A percentile compares a stretch with the other conserved stretches of the same genome.
Evolutionary conservation across 768 basidiomycete species (phyloP).

Genomic region (Paxillus involutus): DNA sequence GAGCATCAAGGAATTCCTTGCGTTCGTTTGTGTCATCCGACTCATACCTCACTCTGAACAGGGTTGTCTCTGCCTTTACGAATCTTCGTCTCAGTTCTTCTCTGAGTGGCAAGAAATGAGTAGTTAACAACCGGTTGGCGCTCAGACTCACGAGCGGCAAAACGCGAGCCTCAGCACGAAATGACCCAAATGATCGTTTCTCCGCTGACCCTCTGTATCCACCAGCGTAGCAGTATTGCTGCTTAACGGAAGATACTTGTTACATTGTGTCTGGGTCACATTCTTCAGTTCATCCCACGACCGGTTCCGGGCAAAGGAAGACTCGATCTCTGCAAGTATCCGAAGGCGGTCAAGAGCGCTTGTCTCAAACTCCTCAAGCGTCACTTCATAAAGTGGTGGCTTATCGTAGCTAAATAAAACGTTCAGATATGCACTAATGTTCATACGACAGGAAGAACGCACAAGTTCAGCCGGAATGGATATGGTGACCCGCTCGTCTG

Average conservation of each 20-base stretch:
- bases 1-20: conserved; percentile 60
- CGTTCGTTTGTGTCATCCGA: conserved; percentile 56
- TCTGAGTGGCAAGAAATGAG: conserved; percentile 38
- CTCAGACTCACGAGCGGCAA: conserved; percentile 79
- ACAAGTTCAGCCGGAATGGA: conserved; percentile 82
- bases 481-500: conserved; percentile 35
- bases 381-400: conserved; percentile 86
- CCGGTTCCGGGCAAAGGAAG: conserved; percentile 81
- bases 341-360: conserved; percentile 87
- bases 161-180: conserved; percentile 94
- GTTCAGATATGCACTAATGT: neutral
- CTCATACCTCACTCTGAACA: conserved; percentile 85
- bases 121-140: neutral
- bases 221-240: conserved; percentile 48
- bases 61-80: conserved; percentile 80
- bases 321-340: conserved; percentile 88
- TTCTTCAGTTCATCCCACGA: conserved; percentile 74
- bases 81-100: conserved; percentile 90
- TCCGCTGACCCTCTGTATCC: conserved; percentile 62
- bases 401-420: conserved; percentile 68
- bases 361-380: conserved; percentile 93
- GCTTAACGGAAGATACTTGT: conserved; percentile 75
- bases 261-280: conserved; percentile 62
- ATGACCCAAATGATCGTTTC: conserved; percentile 87
- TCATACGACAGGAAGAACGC: conserved; percentile 21